These are phyloP conservation scores for Rhodomyrtus psidioides DNA, from an alignment of 441 rosid species.

Conservation along the genomic window DNA sequence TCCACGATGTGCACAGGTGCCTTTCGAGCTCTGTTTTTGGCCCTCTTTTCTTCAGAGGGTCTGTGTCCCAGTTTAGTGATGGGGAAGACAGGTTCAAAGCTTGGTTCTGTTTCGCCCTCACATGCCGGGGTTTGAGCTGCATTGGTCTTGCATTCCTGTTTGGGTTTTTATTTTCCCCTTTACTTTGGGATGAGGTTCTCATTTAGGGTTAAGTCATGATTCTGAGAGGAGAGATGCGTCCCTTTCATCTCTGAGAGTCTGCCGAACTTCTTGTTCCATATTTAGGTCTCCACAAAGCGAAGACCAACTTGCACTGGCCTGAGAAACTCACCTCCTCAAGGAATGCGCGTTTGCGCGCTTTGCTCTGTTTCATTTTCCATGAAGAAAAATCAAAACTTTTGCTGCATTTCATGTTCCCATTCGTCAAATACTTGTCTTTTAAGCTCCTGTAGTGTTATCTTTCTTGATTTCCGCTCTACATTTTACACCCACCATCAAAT, in stretches of 20 bases:
- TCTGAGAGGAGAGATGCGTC: not conserved
- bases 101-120: not conserved
- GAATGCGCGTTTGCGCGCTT: not conserved
- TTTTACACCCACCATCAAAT: not conserved
- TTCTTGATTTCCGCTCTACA: not conserved
- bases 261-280: not conserved
- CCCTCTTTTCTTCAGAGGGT: not conserved
- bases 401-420: not conserved
- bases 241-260: not conserved
- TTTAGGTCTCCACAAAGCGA: not conserved
- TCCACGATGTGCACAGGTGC: slow-evolving; percentile 69
- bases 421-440: not conserved
- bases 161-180: not conserved
- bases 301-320: not conserved
- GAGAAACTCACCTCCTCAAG: not conserved
- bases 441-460: not conserved
- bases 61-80: not conserved
- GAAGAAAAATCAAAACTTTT: not conserved
- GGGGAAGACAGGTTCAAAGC: not conserved
- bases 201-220: not conserved
- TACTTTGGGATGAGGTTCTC: not conserved
- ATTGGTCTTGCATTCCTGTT: not conserved
- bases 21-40: not conserved
- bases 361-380: not conserved
- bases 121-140: not conserved